phyloP scores from a whole-genome alignment of 1,139 yeast species.

The Saccharomycopsis hybrid region DNA sequence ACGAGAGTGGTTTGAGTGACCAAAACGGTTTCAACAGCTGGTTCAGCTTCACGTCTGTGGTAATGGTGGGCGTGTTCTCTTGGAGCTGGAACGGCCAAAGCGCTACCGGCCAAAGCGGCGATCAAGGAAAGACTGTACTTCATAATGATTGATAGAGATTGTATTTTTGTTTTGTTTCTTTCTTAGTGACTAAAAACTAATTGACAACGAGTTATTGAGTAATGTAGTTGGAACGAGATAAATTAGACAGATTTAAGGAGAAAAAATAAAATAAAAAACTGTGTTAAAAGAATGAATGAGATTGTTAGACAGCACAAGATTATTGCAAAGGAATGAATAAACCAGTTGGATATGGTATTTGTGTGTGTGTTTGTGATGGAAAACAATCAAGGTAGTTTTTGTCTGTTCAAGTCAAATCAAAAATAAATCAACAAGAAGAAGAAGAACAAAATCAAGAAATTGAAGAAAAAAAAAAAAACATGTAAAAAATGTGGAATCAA shows the following conservation, averaged over 20 bases:
- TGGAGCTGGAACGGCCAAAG: slow-evolving; percentile 18
- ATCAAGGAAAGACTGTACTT: slow-evolving; percentile 10
- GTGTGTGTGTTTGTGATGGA: neutral
- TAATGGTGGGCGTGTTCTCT: slow-evolving; percentile 17
- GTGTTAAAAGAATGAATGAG: neutral
- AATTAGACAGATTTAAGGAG: neutral
- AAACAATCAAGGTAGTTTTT: slow-evolving; percentile 1
- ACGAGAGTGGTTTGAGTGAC: slow-evolving; percentile 49
- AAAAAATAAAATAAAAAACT: neutral
- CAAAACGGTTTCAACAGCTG: slow-evolving; percentile 12
- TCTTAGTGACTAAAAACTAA: neutral
- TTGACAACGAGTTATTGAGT: neutral
- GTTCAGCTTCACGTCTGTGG: slow-evolving; percentile 37
- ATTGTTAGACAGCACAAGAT: neutral
- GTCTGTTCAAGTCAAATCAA: neutral
- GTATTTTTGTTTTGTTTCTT: neutral
- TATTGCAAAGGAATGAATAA: slow-evolving; percentile 3
- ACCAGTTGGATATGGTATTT: neutral
- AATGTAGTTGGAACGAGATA: neutral
- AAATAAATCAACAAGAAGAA: neutral
- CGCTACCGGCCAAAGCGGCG: slow-evolving; percentile 17
- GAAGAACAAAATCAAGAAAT: neutral
- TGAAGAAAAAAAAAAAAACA: neutral
- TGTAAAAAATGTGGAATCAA: too few species aligned
- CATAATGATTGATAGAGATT: neutral